These are phyloP conservation scores for Rhizopus arrhizus DNA, from an alignment of 371 early-diverging fungal species.

Conservation along the genomic window DNA sequence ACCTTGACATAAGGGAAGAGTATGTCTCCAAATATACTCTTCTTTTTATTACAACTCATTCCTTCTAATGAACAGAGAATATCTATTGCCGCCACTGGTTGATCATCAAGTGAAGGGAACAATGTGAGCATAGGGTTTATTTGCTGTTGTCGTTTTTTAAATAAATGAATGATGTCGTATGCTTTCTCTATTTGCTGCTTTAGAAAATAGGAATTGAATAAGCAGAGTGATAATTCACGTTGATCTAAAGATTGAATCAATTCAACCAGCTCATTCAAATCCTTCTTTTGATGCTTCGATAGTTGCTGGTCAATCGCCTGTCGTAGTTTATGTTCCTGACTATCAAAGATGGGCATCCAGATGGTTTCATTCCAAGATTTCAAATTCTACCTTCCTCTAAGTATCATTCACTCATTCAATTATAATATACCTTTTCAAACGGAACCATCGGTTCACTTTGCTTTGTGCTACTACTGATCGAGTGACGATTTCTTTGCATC, in stretches of 20 bases:
- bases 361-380: neutral
- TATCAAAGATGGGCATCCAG: conserved; percentile 5
- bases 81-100: too few relatives aligned
- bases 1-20: too few relatives aligned
- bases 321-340: conserved; percentile 37
- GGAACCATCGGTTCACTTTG: too few relatives aligned
- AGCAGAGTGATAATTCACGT: conserved; percentile 45
- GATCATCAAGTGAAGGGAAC: too few relatives aligned
- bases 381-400: too few relatives aligned
- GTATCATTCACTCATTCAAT: too few relatives aligned
- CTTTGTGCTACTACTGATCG: too few relatives aligned
- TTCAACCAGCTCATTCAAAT: conserved; percentile 41
- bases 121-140: too few relatives aligned
- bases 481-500: neutral
- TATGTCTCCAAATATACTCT: too few relatives aligned
- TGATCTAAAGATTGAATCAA: conserved; percentile 45
- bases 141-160: neutral
- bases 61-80: too few relatives aligned
- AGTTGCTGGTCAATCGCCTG: conserved; percentile 31
- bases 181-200: conserved; percentile 43
- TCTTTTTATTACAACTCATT: too few relatives aligned
- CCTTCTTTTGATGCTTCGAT: conserved; percentile 20
- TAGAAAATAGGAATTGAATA: conserved; percentile 46
- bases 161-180: conserved; percentile 32
- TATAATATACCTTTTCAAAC: too few relatives aligned